Base-by-base conservation (phyloP, 352 stramenopile genomes). In the Phytophthora pistaciae region DNA sequence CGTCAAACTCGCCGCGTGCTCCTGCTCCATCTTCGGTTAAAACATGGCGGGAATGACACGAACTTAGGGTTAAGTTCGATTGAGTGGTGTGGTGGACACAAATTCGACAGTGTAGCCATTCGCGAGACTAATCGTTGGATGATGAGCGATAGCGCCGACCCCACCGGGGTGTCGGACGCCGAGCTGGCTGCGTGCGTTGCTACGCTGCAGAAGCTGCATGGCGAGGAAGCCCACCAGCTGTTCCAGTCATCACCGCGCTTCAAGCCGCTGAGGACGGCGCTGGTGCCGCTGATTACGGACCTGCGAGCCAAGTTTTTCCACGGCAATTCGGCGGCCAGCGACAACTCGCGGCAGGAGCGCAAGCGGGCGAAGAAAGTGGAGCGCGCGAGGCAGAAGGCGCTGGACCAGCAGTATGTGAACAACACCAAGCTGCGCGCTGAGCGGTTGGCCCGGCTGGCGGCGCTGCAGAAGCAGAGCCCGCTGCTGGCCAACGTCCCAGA, bases 351-450 rank as follows among this genome's bases (percentile, higher is more conserved):
- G 20, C 83, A 92, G 70, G 74, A 91, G 63, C 84, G 79, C 60
- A 95, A 92, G 76, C 74, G 83, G 64, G 78, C 85, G 53, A 77
- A 75, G 57, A 94, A 92, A 68, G 83, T 92, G 49, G 87, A 93
- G 70, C 80, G 77, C 11, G 82, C 83, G 44, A 72, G 82, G 9
- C 72, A 90, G 36, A 91, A 90, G 61, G 87, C 85, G 33, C 79
- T 91, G 36, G 88, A 95, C 71, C 79, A 88, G 73, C 78, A 92
- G 74, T 91, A 84, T 60, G 85, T 95, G 56, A 93, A 95, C 71
- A 93, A 92, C 64, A 94, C 88, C 18, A 84, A 85, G 76, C 72
- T 95, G 56, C 85, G 88, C 16, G 82, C 83, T 7, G 83, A 93
- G 60, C 74, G 88, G 5, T 60, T 94, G 29, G 80, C 84, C 33